These are phyloP conservation scores for Nitzschia sp. DNA, from an alignment of 108 stramenopile species.

Conservation along the genomic window DNA sequence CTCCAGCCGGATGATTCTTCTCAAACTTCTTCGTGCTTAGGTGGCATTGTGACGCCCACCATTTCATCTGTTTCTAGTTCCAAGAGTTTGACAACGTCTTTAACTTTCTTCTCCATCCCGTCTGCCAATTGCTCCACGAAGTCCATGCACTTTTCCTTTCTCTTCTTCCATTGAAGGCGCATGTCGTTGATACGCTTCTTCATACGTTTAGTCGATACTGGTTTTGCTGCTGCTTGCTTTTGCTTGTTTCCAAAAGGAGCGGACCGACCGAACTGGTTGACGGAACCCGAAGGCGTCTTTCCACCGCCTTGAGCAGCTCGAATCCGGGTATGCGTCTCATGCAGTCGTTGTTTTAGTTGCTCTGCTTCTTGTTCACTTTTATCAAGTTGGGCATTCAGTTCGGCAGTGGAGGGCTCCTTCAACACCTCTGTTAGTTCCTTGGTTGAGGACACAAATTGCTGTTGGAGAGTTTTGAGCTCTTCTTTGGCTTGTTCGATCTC, in stretches of 20 bases:
- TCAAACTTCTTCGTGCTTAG: constrained; percentile 37
- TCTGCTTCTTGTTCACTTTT: constrained; percentile 37
- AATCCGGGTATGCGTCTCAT: constrained; percentile 37
- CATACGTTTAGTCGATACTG: constrained; percentile 14
- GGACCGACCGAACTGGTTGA: neutral
- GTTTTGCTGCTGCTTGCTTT: constrained; percentile 4
- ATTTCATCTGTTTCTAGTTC: constrained; percentile 84
- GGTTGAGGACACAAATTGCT: constrained; percentile 14
- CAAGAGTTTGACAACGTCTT: constrained; percentile 75
- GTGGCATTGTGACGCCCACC: constrained; percentile 45
- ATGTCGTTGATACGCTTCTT: constrained; percentile 75
- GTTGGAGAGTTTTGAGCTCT: constrained; percentile 32
- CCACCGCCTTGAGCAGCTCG: neutral
- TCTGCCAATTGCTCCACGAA: constrained; percentile 83
- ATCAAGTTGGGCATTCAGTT: constrained; percentile 41
- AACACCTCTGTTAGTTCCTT: constrained; percentile 39
- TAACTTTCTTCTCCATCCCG: constrained; percentile 84
- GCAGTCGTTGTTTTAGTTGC: constrained; percentile 33
- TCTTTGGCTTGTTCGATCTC: constrained; percentile 36
- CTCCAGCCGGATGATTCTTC: no score
- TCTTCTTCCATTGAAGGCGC: constrained; percentile 68
- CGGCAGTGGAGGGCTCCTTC: constrained; percentile 53
- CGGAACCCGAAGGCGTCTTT: neutral
- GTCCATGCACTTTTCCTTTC: constrained; percentile 81
- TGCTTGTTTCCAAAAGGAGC: neutral